Evolutionary conservation across 2,329 filamentous ascomycete genomes (phyloP), one percentile per base, ranked within the genome.

Genomic region (Fusarium keratoplasticum): DNA sequence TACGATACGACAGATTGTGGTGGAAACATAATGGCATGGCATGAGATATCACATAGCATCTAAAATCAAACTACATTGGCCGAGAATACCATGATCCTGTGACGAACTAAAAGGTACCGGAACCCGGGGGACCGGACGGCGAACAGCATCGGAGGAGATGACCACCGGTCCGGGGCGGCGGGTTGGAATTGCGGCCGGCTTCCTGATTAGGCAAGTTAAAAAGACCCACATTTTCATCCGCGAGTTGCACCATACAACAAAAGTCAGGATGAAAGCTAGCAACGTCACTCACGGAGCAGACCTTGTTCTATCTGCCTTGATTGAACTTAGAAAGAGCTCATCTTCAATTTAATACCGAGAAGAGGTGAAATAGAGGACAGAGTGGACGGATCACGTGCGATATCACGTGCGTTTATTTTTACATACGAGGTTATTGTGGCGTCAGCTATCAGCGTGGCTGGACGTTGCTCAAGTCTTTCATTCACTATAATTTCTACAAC

Each of bases 21-120:
- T 22, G 55, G 64, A 64, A 57, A 59, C 65, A 62, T 70, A 67
- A 72, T 74, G 61, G 60, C 42, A 63, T 66, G 22, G 61, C 58
- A 42, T 72, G 55, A 55, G 61, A 66, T 71, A 71, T n/a, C 36
- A 36, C 35, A 35, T 58, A 61, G 40, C 38, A 73, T 65, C 63
- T 58, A 29, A 64, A 64, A 52, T 57, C 14, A 61, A 69, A 18
- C 55, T 42, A 44, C 44, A 36, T 40, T 73, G 33, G 42, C 22
- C 22, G 36, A 64, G 55, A 22, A 38, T 7, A 13, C 11, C 2
- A 14, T 2, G 6, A 22, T 16, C 5, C 20, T 16, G 20, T 22
- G 60, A 31, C 10, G 13, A 31, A 44, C 38, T 18, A 8, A 13
- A 16, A 31, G 8, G 54, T 25, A 3, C 22, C 35, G 31, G 18